Evolutionary conservation across 148 eudicot genomes (phyloP).

Genomic region (Polygonum maritimum): DNA sequence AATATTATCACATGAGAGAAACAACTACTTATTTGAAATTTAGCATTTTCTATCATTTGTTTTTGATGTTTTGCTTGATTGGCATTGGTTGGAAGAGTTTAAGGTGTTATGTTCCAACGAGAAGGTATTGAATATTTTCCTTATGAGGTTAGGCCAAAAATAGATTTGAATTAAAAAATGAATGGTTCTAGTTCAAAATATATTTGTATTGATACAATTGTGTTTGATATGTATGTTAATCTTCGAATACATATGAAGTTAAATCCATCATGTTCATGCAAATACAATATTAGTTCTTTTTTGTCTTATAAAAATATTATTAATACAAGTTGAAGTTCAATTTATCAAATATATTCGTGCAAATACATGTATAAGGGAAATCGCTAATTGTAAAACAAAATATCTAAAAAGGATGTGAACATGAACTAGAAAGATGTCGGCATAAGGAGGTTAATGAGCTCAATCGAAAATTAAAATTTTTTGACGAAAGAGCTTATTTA

Average conservation of each 20-base stretch:
- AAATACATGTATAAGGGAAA: background rate
- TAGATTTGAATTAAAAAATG: background rate
- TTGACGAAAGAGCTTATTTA: slow-evolving; percentile 19
- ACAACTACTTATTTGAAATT: background rate
- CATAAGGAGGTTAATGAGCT: slow-evolving; percentile 26
- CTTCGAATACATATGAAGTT: background rate
- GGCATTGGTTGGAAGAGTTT: background rate
- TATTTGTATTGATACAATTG: background rate
- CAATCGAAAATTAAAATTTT: slow-evolving; percentile 27
- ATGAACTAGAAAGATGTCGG: no score
- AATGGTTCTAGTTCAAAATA: background rate
- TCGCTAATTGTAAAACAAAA: background rate
- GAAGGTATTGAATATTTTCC: background rate
- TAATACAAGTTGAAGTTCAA: background rate
- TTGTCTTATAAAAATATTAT: background rate
- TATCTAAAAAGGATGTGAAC: no score
- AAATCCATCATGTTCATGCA: background rate
- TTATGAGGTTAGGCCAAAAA: slow-evolving; percentile 4
- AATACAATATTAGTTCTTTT: background rate
- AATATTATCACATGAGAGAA: background rate
- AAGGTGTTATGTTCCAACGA: background rate
- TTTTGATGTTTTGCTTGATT: background rate
- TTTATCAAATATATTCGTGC: no score
- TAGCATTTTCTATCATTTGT: background rate
- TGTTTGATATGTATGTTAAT: background rate